Evolutionary conservation across 805 yeast genomes (phyloP).

Genomic region (Saturnispora sanitii): DNA sequence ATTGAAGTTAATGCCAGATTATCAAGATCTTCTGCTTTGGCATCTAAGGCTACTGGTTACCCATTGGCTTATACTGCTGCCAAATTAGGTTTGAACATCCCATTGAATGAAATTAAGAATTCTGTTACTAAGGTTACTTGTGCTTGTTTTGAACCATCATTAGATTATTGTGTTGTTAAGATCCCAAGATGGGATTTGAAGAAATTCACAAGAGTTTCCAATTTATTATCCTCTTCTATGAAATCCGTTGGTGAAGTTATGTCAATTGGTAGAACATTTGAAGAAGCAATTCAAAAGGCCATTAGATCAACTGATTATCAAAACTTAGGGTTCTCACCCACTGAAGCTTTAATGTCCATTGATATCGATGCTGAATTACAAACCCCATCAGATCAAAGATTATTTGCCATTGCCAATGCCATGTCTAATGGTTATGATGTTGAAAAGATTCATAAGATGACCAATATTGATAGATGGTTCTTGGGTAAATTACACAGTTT

Average conservation of each 20-base stretch:
- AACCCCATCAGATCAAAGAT: conserved; percentile 95
- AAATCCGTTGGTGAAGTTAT: conserved; percentile 98
- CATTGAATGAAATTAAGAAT: conserved; percentile 90
- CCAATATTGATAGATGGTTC: conserved; percentile 95
- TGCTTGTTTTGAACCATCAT: conserved; percentile 94
- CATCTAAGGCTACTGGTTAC: conserved; percentile 97
- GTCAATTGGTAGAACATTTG: conserved; percentile 97
- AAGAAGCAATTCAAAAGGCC: conserved; percentile 96
- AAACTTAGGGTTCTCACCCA: conserved; percentile 85
- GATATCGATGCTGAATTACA: conserved; percentile 89
- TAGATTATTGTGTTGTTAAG: conserved; percentile 93
- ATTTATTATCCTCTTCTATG: conserved; percentile 93
- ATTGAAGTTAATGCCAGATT: conserved; percentile 96
- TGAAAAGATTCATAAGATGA: conserved; percentile 82
- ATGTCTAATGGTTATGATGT: conserved; percentile 81
- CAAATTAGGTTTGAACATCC: conserved; percentile 88
- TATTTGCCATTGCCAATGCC: conserved; percentile 95
- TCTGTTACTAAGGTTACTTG: conserved; percentile 94
- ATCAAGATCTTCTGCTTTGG: conserved; percentile 94
- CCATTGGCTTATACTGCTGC: conserved; percentile 99
- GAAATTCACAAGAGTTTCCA: conserved; percentile 90
- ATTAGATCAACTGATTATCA: conserved; percentile 94
- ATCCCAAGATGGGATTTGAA: conserved; percentile 98
- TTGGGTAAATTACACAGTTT: conserved; percentile 73
- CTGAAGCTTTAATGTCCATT: conserved; percentile 77